A percentile compares a stretch with the other conserved stretches of the same genome.
Evolutionary conservation across 164 flowering plant genomes (phyloP).

Genomic region (Tetrastigma voinierianum): DNA sequence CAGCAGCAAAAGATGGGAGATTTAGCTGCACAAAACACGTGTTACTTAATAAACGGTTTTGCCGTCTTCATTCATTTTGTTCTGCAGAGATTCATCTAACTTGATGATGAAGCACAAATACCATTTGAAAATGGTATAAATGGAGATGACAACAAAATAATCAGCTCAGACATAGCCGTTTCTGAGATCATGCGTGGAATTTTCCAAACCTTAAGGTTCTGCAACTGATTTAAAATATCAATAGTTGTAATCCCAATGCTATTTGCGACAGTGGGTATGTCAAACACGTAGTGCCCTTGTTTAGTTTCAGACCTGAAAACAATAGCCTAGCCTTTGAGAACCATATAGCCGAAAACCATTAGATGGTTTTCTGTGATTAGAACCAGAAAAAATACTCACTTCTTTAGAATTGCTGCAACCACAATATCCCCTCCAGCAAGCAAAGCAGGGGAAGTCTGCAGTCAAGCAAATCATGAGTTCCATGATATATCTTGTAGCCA

Average conservation of each 20-base stretch:
- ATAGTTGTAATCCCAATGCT: slow-evolving; percentile 44
- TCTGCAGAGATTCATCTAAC: not conserved
- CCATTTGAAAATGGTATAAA: too few species aligned
- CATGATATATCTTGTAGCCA: too few species aligned
- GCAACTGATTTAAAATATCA: slow-evolving; percentile 55
- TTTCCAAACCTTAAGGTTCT: slow-evolving; percentile 62
- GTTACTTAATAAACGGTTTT: not conserved
- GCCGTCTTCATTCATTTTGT: not conserved
- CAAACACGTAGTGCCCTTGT: slow-evolving; percentile 79
- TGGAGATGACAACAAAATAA: not conserved
- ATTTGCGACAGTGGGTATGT: slow-evolving; percentile 84
- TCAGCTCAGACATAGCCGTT: not conserved
- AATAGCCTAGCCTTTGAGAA: not conserved
- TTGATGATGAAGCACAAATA: too few species aligned
- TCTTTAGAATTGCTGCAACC: slow-evolving; percentile 72
- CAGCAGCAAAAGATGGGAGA: not conserved
- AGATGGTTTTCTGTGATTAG: not conserved
- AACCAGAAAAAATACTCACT: slow-evolving; percentile 33
- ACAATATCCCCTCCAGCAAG: slow-evolving; percentile 67
- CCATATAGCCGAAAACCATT: not conserved
- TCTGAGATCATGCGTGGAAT: too few species aligned
- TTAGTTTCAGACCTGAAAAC: slow-evolving; percentile 70
- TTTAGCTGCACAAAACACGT: not conserved
- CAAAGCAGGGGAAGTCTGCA: slow-evolving; percentile 71
- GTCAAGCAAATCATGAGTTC: slow-evolving; percentile 8